Percentiles rank a stretch among this genome's conserved stretches.
Conservation (phyloP, 208 protist species). For the Leptomonas pyrrhocoris region DNA sequence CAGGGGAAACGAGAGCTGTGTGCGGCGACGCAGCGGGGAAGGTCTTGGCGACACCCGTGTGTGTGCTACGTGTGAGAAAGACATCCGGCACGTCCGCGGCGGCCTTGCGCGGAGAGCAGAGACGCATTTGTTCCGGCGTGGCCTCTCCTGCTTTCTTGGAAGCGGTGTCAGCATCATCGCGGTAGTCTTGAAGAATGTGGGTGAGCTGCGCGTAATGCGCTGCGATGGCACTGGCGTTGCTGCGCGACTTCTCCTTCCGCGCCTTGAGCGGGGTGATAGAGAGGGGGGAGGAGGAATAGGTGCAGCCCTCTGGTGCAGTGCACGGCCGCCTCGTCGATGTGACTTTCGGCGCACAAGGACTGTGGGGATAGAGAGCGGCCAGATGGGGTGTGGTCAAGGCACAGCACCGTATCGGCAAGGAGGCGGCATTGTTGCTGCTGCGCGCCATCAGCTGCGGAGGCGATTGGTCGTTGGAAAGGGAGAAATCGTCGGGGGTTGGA, state of each 20-base stretch:
- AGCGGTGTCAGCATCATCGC: not conserved
- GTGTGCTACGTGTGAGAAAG: not conserved
- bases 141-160: not conserved
- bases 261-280: too few species aligned
- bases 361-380: too few species aligned
- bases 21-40: not conserved
- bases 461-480: too few species aligned
- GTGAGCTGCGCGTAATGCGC: slow-evolving; percentile 8
- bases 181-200: slow-evolving; percentile 5
- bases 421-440: not conserved
- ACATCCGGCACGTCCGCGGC: not conserved
- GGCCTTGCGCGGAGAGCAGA: too few species aligned
- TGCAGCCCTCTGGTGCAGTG: too few species aligned
- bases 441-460: not conserved
- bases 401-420: too few species aligned
- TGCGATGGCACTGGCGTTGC: not conserved
- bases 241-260: not conserved
- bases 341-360: too few species aligned
- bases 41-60: not conserved
- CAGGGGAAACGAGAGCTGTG: not conserved
- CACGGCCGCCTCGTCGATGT: too few species aligned
- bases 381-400: too few species aligned
- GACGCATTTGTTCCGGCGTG: too few species aligned
- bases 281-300: too few species aligned
- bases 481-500: too few species aligned